Conservation (phyloP, 2,329 filamentous ascomycete species). For the Akanthomyces lecanii region DNA sequence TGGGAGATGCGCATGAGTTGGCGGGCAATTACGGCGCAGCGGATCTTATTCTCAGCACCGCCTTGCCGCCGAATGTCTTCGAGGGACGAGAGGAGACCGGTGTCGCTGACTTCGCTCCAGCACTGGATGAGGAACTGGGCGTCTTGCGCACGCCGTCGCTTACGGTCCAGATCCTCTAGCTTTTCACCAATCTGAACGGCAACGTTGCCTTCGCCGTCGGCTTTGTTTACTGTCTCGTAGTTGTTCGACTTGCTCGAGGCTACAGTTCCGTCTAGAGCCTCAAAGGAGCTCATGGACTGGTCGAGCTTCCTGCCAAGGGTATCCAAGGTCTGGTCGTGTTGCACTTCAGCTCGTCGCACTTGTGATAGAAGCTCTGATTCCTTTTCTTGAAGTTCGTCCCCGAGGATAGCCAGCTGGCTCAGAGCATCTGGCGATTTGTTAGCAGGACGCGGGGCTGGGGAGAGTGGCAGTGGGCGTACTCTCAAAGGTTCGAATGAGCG, state of each 20-base stretch:
- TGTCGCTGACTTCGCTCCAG: conserved; percentile 92
- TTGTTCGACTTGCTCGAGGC: conserved; percentile 52
- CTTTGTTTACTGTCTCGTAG: conserved; percentile 30
- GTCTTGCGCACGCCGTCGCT: conserved; percentile 83
- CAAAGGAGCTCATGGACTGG: conserved; percentile 86
- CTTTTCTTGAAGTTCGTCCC: conserved; percentile 79
- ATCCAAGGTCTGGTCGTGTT: conserved; percentile 88
- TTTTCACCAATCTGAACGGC: conserved; percentile 93
- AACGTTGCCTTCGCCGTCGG: conserved; percentile 70
- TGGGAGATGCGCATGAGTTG: conserved; percentile 94
- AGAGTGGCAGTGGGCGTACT: conserved; percentile 37
- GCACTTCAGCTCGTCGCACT: conserved; percentile 83
- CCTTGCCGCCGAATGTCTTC: conserved; percentile 85
- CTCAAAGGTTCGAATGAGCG: conserved; percentile 92
- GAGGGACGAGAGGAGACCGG: conserved; percentile 78
- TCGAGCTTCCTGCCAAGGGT: conserved; percentile 85
- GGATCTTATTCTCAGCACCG: conserved; percentile 85
- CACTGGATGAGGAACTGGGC: conserved; percentile 94
- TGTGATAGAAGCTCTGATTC: conserved; percentile 89
- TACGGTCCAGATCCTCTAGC: conserved; percentile 89
- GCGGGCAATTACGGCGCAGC: conserved; percentile 87
- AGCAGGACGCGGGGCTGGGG: conserved; percentile 16
- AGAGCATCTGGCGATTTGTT: conserved; percentile 48
- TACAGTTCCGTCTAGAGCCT: conserved; percentile 78
- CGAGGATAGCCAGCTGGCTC: conserved; percentile 63